Base-by-base conservation (phyloP, 2,329 filamentous ascomycete species). In the Fusarium mexicanum region DNA sequence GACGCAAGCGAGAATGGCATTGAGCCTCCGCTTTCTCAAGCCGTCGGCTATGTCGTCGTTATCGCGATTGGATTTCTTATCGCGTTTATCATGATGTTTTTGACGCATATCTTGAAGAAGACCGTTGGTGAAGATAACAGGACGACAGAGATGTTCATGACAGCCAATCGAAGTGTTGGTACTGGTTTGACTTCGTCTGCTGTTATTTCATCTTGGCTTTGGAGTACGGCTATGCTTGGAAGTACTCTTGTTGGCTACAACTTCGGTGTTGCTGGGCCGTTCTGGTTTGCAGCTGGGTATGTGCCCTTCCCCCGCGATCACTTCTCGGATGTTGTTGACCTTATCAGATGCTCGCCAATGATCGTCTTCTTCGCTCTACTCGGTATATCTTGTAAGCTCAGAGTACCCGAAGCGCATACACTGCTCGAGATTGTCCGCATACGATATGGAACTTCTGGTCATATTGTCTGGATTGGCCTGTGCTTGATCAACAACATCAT, bases 91-190 rank as follows among this genome's bases (percentile, higher is more conserved):
- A 87, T 87, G 85, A 85, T 87, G 68, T 78, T 85, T 4, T 79
- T 86, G 2, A 87, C 86, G 0, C 82, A 81, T 13, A 61, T 86
- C 6, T 72, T 88, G n/a, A 88, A 87, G 69, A 84, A 79, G 41
- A 87, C 86, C 0, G 81, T 85, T 0, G 85, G 85, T 2, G 87
- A 89, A 68, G 86, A 88, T 54, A 88, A 87, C 61, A 81, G 82
- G 29, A 87, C 85, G 26, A 88, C 86, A 0, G 87, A 89, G 76
- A 89, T 87, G 86, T 88, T 88, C 75, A 88, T 88, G 84, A 87
- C 85, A 0, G 87, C 87, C 6, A 88, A 89, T 61, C 83, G 87
- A 9, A 83, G 81, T 14, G 86, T 89, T 2, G 83, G 85, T 4
- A 87, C 86, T 0, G 87, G 87, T 3, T 71, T 89, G 31, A 88